Conservation (phyloP, 169 alveolate species). For the Perkinsus olseni region DNA sequence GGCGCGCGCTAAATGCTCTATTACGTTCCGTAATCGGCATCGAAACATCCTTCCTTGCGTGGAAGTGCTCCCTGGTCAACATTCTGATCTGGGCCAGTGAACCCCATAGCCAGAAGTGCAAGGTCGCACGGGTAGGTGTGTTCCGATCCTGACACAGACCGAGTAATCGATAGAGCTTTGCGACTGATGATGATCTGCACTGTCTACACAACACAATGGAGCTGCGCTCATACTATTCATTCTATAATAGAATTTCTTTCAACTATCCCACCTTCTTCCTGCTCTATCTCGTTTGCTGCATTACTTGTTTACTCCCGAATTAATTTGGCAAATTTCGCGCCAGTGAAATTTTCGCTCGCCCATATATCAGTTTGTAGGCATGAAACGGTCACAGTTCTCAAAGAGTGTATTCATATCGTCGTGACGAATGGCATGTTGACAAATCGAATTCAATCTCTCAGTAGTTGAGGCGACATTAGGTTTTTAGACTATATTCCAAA, state of each 20-base stretch:
- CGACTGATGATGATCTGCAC: too few species aligned
- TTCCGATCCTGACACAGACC: not conserved
- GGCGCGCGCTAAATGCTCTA: not conserved
- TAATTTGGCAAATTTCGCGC: too few species aligned
- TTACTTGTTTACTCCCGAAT: conserved; percentile 15
- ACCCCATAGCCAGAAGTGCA: conserved; percentile 13
- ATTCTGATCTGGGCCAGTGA: not conserved
- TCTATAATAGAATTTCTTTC: not conserved
- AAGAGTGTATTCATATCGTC: too few species aligned
- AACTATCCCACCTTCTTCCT: not conserved
- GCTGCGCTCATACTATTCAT: too few species aligned
- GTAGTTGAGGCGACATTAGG: too few species aligned
- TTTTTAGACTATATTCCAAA: too few species aligned
- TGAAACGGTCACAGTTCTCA: too few species aligned
- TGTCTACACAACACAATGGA: too few species aligned
- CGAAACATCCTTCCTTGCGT: not conserved
- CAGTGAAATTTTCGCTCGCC: too few species aligned
- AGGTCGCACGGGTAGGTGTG: not conserved
- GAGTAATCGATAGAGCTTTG: not conserved
- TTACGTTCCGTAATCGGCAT: not conserved
- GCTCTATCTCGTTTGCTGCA: not conserved
- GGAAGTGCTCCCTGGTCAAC: not conserved
- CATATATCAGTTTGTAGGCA: too few species aligned
- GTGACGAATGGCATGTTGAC: too few species aligned
- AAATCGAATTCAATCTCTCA: too few species aligned